Evolutionary conservation across 352 stramenopile species (phyloP), one percentile per base, ranked within the genome.

Genomic region (Blastocystis sp.): DNA sequence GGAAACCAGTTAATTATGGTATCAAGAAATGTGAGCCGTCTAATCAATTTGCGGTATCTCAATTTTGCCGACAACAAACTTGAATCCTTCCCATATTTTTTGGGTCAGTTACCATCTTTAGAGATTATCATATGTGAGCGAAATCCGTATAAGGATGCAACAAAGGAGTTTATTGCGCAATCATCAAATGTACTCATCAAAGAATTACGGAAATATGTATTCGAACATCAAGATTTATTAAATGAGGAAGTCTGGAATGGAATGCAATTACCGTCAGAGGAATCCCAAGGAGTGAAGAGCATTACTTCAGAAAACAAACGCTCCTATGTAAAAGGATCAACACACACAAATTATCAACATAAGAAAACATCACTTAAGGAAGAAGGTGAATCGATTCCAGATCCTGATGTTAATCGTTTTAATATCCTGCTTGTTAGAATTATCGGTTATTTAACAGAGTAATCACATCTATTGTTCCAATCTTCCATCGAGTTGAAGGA

Each of bases 31-130:
- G 53, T 84, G 15, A 22, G 17, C 2, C 30, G 59, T 37, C 73
- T 84, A 9, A 27, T 84, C 11, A 60, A 33, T 19, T 27, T 84
- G 22, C 13, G 68, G 27, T 84, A 64, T 44, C 19, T 84, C 48
- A 84, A 84, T 56, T 53, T 84, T 68, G 73, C 48, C 17, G 48
- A 84, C 56, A 84, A 84, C 24, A 54, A 44, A n/a, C 27, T 84
- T 5, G 73, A 58, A 22, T 42, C 27, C n/a, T 84, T 84, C 33
- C 73, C 73, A 0, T 84, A 84, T 44, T 62, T 64, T 66, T 24
- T 84, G 11, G 73, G 73, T 27, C 37, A 27, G 15, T 37, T 84
- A 40, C 73, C 73, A 2, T 84, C 48, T 51, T 57, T 84, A 5
- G 27, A 30, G 3, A 27, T 66, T 9, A 6, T 84, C 44, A 24